Percentiles rank a stretch among this genome's conserved stretches.
phyloP scores from a whole-genome alignment of 768 basidiomycete genomes.

The Holtermannia corniformis region DNA sequence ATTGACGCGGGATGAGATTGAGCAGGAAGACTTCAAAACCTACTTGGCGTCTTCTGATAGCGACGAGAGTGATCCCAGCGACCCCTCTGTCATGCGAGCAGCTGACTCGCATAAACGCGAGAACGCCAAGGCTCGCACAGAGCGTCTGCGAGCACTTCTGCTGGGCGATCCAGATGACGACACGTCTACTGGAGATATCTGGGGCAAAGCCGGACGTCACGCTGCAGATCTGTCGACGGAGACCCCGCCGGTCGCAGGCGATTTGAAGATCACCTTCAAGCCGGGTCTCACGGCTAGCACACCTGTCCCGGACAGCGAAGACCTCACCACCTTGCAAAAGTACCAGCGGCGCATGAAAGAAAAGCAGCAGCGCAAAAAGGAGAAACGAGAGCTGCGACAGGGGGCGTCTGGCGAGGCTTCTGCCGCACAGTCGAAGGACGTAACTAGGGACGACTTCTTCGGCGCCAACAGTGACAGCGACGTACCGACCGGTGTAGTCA shows the following conservation, averaged over 20 bases:
- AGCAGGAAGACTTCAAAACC: slow-evolving; percentile 78
- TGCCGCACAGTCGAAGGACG: slow-evolving; percentile 13
- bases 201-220: slow-evolving; percentile 50
- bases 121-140: slow-evolving; percentile 48
- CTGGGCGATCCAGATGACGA: slow-evolving; percentile 53
- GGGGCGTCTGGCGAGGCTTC: slow-evolving; percentile 8
- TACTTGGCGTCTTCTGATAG: slow-evolving; percentile 63
- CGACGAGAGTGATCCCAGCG: slow-evolving; percentile 50
- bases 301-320: slow-evolving; percentile 44
- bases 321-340: slow-evolving; percentile 80
- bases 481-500: slow-evolving; percentile 38
- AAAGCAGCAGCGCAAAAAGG: slow-evolving; percentile 72
- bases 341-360: slow-evolving; percentile 87
- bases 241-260: slow-evolving; percentile 34
- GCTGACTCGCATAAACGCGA: slow-evolving; percentile 17
- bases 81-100: slow-evolving; percentile 23
- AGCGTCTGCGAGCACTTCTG: slow-evolving; percentile 65
- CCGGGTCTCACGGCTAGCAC: slow-evolving; percentile 59
- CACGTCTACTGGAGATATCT: slow-evolving; percentile 73
- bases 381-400: slow-evolving; percentile 48
- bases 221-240: slow-evolving; percentile 15
- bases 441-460: slow-evolving; percentile 66
- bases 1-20: slow-evolving; percentile 74
- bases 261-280: slow-evolving; percentile 93
- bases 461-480: slow-evolving; percentile 44